Evolutionary conservation across 1,139 yeast species (phyloP), one percentile per base, ranked within the genome.

Genomic region (Magnusiomyces fungicola): DNA sequence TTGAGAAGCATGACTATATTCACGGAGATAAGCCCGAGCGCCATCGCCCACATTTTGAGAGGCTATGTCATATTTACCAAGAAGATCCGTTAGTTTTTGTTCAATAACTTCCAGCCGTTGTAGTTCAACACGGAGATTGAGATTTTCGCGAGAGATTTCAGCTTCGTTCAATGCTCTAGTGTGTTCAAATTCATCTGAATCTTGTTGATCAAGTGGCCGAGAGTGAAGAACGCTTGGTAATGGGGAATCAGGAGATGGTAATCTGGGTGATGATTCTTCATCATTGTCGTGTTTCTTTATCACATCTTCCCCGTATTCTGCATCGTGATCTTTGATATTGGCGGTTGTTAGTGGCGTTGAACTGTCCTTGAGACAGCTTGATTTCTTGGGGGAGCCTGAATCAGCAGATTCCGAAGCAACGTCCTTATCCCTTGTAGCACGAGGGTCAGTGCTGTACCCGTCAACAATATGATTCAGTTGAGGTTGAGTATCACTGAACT

Each of bases 71-170:
- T 58, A 62, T 27, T 54, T 53, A 18, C 49, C 49, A n/a, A 61
- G 45, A 19, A 59, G 39, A 23, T 56, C 58, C 4, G 49, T 49
- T 36, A 57, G 51, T 45, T 57, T 55, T 7, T 48, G 43, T 21
- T 59, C 63, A 14, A 57, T 51, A 30, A 57, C 60, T 46, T 58
- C 56, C 4, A 60, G 54, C 23, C 57, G 54, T 44, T 62, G 66
- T 14, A 62, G 53, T 43, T 60, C 58, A 25, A 60, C 50, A 36
- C 56, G 57, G 9, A 62, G 54, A 32, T 53, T 50, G 24, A 62
- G 51, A 45, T 62, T 62, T 29, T 46, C 47, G 18, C 32, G 32
- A 2, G 47, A 39, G 10, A 43, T 21, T 12, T 42, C 32, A 5
- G 39, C 38, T 32, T 43, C 46, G n/a, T 43, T 43, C 14, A 29